Evolutionary conservation across 2,329 filamentous ascomycete genomes (phyloP).

Genomic region (Teratosphaeriaceae sp.): DNA sequence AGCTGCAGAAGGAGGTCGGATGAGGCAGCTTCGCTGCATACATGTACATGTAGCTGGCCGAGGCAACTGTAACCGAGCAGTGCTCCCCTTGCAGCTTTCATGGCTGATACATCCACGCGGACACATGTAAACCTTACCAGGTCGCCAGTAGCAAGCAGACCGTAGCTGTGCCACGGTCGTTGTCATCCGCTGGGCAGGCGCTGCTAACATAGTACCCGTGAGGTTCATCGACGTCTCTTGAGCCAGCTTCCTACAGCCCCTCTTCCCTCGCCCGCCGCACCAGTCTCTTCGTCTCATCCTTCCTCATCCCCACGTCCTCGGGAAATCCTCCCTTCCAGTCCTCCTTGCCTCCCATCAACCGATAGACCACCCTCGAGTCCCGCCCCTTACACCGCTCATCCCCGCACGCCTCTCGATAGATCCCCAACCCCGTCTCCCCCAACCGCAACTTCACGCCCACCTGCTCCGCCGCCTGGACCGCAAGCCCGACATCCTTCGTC

Average conservation of each 20-base stretch:
- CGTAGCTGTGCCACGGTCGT: too few relatives aligned
- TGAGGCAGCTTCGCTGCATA: too few relatives aligned
- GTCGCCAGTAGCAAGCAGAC: too few relatives aligned
- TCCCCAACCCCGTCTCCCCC: constrained; percentile 43
- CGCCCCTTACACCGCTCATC: constrained; percentile 47
- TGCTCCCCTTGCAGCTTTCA: too few relatives aligned
- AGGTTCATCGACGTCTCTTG: too few relatives aligned
- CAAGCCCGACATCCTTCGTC: constrained; percentile 53
- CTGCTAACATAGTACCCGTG: too few relatives aligned
- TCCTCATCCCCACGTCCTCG: constrained; percentile 22
- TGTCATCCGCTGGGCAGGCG: too few relatives aligned
- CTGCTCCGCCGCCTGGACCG: constrained; percentile 48
- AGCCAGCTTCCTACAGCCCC: constrained; percentile 7
- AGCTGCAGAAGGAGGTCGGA: too few relatives aligned
- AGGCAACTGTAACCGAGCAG: too few relatives aligned
- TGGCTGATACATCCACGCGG: too few relatives aligned
- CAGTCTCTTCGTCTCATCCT: constrained; percentile 22
- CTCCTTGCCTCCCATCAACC: constrained; percentile 49
- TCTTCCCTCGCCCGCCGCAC: constrained; percentile 17
- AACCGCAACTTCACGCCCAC: constrained; percentile 46
- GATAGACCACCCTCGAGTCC: constrained; percentile 53
- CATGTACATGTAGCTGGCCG: too few relatives aligned
- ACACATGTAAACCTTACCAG: too few relatives aligned
- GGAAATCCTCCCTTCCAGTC: constrained; percentile 37
- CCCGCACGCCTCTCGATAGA: constrained; percentile 47